Conservation (phyloP, 768 basidiomycete species). For the Russula dissimulans region DNA sequence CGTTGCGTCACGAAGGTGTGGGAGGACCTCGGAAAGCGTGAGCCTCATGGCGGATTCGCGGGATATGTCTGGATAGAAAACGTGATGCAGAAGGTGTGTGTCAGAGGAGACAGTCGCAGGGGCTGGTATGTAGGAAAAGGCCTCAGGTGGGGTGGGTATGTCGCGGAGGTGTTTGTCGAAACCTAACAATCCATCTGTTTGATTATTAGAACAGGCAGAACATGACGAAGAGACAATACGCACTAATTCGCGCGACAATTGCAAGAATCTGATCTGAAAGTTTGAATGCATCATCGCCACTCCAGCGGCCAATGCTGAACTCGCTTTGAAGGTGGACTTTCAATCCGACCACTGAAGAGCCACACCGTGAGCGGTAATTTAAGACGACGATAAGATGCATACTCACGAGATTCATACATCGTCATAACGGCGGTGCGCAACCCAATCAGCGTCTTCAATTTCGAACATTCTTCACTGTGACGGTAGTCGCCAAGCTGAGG, state of each 20-base stretch:
- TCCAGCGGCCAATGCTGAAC: conserved; percentile 39
- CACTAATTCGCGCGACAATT: conserved; percentile 31
- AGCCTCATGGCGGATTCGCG: conserved; percentile 26
- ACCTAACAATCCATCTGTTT: conserved; percentile 29
- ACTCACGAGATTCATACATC: conserved; percentile 26
- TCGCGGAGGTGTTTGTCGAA: conserved; percentile 27
- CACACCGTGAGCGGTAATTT: not conserved
- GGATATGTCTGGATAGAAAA: conserved; percentile 22
- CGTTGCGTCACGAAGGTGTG: conserved; percentile 29
- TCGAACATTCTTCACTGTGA: conserved; percentile 19
- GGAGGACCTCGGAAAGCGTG: conserved; percentile 30
- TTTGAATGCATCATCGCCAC: conserved; percentile 32
- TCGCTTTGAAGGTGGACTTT: conserved; percentile 32
- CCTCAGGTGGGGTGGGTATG: conserved; percentile 13
- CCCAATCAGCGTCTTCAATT: conserved; percentile 21
- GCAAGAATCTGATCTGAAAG: conserved; percentile 30
- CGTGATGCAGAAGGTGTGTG: conserved; percentile 30
- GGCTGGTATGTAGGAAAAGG: conserved; percentile 1
- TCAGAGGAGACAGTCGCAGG: conserved; percentile 25
- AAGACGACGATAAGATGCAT: not conserved
- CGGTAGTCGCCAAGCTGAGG: conserved; percentile 17
- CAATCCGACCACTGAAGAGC: conserved; percentile 27
- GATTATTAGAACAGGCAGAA: not conserved
- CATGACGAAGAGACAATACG: conserved; percentile 1
- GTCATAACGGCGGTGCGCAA: conserved; percentile 20